These are phyloP conservation scores for Rhodosporidiobolus sp. DNA, from an alignment of 768 basidiomycete species.

Conservation along the genomic window DNA sequence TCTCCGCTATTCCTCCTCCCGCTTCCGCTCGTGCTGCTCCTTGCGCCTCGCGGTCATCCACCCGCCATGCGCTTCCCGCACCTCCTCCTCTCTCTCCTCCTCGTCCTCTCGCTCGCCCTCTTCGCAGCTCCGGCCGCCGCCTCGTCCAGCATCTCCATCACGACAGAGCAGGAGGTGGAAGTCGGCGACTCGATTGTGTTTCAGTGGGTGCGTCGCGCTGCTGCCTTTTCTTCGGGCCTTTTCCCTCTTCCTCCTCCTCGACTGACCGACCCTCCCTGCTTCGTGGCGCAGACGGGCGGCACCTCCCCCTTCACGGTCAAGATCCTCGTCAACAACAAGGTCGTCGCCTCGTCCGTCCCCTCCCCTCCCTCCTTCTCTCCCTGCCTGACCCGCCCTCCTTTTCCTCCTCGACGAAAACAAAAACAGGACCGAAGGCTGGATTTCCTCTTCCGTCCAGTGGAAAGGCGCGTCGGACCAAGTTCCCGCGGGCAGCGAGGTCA, in stretches of 20 bases:
- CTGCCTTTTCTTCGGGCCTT: not conserved
- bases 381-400: not conserved
- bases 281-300: conserved; percentile 14
- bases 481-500: not conserved
- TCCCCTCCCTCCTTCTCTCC: not conserved
- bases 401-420: no score
- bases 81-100: not conserved
- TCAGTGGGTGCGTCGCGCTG: conserved; percentile 8
- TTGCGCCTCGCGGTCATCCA: no score
- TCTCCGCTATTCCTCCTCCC: no score
- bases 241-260: no score
- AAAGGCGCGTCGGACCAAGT: not conserved
- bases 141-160: not conserved
- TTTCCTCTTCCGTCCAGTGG: conserved; percentile 10
- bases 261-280: no score
- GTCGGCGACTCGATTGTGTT: conserved; percentile 17
- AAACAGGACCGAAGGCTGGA: conserved; percentile 17
- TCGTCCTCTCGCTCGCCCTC: not conserved
- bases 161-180: not conserved
- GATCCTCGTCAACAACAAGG: conserved; percentile 10
- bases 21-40: no score
- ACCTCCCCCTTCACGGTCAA: conserved; percentile 9
- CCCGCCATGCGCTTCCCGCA: not conserved
- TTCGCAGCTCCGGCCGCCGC: not conserved
- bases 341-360: not conserved